Evolutionary conservation across 148 eudicot genomes (phyloP), one percentile per base, ranked within the genome.

Genomic region (Silene conica): DNA sequence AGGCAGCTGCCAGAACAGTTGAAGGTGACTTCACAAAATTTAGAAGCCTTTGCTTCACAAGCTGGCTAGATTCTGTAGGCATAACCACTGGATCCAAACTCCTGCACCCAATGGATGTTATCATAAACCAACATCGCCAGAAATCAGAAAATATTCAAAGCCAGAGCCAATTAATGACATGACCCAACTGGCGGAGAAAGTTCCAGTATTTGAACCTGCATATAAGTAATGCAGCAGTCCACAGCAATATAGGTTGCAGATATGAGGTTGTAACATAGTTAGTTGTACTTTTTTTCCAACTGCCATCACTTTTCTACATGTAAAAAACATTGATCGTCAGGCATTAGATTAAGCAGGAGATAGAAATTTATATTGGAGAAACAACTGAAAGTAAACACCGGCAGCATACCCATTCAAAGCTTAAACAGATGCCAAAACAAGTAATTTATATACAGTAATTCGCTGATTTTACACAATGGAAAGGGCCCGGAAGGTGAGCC

Each of bases 11-110:
- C 78, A 95, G 77, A 69, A 95, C 96, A 74, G 97, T 90, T 74
- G 97, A 90, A 82, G 92, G 89, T 19, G 97, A 95, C 81, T 82
- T 88, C 63, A 84, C 90, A 80, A 95, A 95, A 82, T 67, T 87
- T 69, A 95, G 64, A 73, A 90, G 79, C 63, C 97, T 78, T 72
- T 86, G 90, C 82, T 95, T 95, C 80, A 95, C 92, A 83, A 87
- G 79, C 74, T 87, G 87, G 79, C 94, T 83, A 72, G 96, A 86
- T 84, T 87, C 88, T 72, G 96, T 77, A 63, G 96, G 96, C 85
- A 92, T 80, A 48, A 83, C 76, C 65, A 92, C 67, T 21, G 97
- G 96, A 83, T 89, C 97, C 79, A 95, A 67, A 70, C 84, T 82
- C 81, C 99, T 95, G 89, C 71, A 80, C 63, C 78, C 26, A 15